A percentile compares a stretch with the other conserved stretches of the same genome.
Conservation (phyloP, 805 yeast species). For the Ogataea kodamae region DNA sequence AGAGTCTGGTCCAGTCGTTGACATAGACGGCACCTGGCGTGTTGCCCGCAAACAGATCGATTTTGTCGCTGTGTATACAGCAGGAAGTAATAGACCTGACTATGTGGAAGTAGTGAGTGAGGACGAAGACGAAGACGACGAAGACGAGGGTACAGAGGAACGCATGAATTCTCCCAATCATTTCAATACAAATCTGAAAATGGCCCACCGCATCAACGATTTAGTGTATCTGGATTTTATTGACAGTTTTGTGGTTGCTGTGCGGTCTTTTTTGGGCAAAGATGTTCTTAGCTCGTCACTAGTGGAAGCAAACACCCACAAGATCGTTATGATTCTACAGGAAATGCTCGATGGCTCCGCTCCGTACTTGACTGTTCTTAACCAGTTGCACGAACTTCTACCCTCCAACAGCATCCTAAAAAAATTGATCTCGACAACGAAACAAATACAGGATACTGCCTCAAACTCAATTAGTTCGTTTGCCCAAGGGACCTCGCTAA, state of each 20-base stretch:
- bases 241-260: conserved; percentile 36
- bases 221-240: conserved; percentile 41
- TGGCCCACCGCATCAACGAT: conserved; percentile 36
- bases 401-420: conserved; percentile 60
- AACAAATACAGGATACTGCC: conserved; percentile 33
- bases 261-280: conserved; percentile 41
- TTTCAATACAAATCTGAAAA: conserved; percentile 7
- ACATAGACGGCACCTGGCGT: conserved; percentile 29
- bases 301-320: conserved; percentile 66
- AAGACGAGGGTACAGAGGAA: conserved; percentile 22
- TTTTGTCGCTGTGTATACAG: conserved; percentile 15
- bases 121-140: conserved; percentile 24
- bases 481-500: conserved; percentile 25
- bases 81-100: conserved; percentile 17
- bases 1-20: conserved; percentile 24
- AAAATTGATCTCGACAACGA: conserved; percentile 44
- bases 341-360: conserved; percentile 77
- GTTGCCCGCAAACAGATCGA: conserved; percentile 31
- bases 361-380: conserved; percentile 70
- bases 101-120: conserved; percentile 28
- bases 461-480: conserved; percentile 28
- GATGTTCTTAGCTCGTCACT: conserved; percentile 52
- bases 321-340: conserved; percentile 63
- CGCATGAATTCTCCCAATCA: too few relatives aligned
- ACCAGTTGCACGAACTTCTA: conserved; percentile 63